Conservation (phyloP, 176 grass and related monocot genomes). For the Chrysopogon serrulatus region DNA sequence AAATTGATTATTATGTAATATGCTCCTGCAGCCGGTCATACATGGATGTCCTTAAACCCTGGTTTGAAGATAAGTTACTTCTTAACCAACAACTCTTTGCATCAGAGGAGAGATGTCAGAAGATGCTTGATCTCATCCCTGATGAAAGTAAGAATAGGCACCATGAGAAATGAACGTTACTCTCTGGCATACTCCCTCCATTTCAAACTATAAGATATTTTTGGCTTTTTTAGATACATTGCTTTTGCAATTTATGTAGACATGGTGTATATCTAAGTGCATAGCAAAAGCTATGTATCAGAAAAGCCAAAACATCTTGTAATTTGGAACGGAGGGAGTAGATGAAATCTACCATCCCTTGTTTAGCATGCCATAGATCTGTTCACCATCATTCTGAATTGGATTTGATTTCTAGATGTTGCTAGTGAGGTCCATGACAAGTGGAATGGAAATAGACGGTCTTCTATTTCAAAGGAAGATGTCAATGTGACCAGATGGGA, state of each 20-base stretch:
- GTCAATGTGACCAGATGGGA: constrained; percentile 71
- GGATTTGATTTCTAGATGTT: constrained; percentile 53
- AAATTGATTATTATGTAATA: constrained; percentile 15
- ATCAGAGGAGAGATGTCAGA: constrained; percentile 74
- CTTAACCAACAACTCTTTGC: constrained; percentile 62
- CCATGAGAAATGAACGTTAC: neutral
- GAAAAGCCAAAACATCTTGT: too few species aligned
- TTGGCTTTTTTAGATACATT: too few species aligned
- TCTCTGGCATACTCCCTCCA: neutral
- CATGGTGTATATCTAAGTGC: too few species aligned
- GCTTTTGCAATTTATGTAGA: too few species aligned
- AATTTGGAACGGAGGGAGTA: too few species aligned
- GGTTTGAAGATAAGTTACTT: constrained; percentile 79
- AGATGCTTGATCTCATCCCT: constrained; percentile 85
- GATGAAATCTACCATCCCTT: neutral
- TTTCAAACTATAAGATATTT: too few species aligned
- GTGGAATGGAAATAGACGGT: constrained; percentile 82
- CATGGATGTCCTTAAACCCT: constrained; percentile 74
- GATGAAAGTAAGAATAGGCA: constrained; percentile 61
- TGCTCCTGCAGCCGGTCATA: constrained; percentile 65
- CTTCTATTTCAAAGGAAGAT: constrained; percentile 83
- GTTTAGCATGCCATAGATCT: constrained; percentile 2
- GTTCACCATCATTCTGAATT: constrained; percentile 14
- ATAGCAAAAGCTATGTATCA: too few species aligned
- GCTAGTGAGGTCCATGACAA: constrained; percentile 70